Conservation (phyloP, 306 rosid species). For the Gynostemma pentaphyllum region DNA sequence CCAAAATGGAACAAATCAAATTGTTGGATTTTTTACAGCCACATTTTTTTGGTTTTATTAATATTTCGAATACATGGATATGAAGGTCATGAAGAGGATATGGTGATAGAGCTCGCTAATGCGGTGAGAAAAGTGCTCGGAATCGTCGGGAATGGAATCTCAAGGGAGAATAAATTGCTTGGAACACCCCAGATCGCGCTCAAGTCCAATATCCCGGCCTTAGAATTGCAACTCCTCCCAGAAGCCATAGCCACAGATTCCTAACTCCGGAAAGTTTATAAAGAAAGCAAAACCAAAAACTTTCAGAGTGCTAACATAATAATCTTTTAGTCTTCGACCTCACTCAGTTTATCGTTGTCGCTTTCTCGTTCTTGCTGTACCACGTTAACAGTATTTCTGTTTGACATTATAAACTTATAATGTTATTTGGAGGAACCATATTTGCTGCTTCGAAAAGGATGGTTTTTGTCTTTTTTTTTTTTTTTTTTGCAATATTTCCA, state of each 20-base stretch:
- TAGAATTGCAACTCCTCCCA: conserved; percentile 43
- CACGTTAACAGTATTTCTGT: background rate
- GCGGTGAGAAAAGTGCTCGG: conserved; percentile 83
- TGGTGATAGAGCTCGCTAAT: conserved; percentile 80
- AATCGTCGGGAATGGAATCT: conserved; percentile 22
- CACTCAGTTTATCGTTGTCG: background rate
- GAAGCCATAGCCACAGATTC: conserved; percentile 84
- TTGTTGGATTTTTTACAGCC: background rate
- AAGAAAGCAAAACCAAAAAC: conserved; percentile 5
- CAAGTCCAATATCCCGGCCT: conserved; percentile 40
- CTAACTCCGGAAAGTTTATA: background rate
- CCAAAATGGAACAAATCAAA: background rate
- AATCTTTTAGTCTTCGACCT: conserved; percentile 2
- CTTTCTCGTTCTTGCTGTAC: background rate
- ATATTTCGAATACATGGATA: background rate
- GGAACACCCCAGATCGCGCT: conserved; percentile 36
- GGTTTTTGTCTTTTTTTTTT: too few species aligned
- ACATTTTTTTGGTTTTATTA: background rate
- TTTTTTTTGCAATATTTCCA: too few species aligned
- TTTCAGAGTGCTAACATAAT: background rate
- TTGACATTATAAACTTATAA: too few species aligned
- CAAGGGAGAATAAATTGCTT: conserved; percentile 38
- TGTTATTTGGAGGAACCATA: too few species aligned
- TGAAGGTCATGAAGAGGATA: conserved; percentile 84
- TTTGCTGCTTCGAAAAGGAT: too few species aligned